These are phyloP conservation scores for Pythium utonaiense DNA, from an alignment of 352 stramenopile genomes.

Conservation along the genomic window DNA sequence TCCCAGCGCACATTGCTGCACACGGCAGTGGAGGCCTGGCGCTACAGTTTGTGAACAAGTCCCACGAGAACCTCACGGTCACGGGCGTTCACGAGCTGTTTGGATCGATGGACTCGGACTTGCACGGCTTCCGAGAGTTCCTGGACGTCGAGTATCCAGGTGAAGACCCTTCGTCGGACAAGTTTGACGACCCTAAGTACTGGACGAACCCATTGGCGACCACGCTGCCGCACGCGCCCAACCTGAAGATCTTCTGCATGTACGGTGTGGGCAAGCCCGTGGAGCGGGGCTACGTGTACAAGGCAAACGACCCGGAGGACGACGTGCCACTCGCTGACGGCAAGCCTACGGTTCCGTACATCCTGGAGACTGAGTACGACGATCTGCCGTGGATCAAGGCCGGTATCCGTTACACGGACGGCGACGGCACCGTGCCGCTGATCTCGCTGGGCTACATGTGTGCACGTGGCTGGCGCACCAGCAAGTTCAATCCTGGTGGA, in stretches of 20 bases:
- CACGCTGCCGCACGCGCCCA: slow-evolving; percentile 86
- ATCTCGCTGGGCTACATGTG: slow-evolving; percentile 95
- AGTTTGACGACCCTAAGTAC: slow-evolving; percentile 63
- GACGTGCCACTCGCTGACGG: slow-evolving; percentile 31
- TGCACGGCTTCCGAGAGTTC: slow-evolving; percentile 38
- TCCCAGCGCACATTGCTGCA: slow-evolving; percentile 39
- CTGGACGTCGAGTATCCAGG: slow-evolving; percentile 39
- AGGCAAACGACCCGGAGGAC: slow-evolving; percentile 36
- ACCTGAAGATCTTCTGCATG: slow-evolving; percentile 93
- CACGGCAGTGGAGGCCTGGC: slow-evolving; percentile 51
- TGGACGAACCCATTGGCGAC: slow-evolving; percentile 89
- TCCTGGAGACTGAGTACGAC: slow-evolving; percentile 58
- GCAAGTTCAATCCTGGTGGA: slow-evolving; percentile 83
- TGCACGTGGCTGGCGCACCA: slow-evolving; percentile 75
- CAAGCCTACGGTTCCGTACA: slow-evolving; percentile 51
- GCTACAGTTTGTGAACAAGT: slow-evolving; percentile 50
- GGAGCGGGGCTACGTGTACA: slow-evolving; percentile 81
- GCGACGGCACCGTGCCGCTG: slow-evolving; percentile 92
- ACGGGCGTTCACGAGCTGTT: slow-evolving; percentile 45
- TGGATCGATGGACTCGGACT: slow-evolving; percentile 40
- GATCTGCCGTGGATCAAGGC: slow-evolving; percentile 70
- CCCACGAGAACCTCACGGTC: slow-evolving; percentile 57
- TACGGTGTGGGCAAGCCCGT: slow-evolving; percentile 92
- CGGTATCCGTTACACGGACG: slow-evolving; percentile 86
- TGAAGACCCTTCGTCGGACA: slow-evolving; percentile 36